phyloP scores from a whole-genome alignment of 2,329 filamentous ascomycete species.

The Fusarium napiforme region DNA sequence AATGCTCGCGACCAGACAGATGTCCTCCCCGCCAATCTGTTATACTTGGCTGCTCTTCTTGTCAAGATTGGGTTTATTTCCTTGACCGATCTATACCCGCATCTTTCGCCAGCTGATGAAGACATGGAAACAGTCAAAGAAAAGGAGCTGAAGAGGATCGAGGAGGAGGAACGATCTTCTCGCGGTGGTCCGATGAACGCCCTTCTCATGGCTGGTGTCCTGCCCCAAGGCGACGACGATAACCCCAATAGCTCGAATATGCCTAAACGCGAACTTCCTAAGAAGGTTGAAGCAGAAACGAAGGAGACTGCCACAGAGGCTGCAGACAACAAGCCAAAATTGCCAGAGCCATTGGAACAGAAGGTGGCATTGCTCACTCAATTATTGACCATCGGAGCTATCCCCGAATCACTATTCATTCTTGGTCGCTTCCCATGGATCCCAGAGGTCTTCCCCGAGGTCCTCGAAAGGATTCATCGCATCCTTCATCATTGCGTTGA shows the following conservation, averaged over 20 bases:
- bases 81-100: constrained; percentile 87
- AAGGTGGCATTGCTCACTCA: constrained; percentile 88
- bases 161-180: constrained; percentile 78
- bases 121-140: constrained; percentile 80
- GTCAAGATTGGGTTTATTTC: constrained; percentile 99
- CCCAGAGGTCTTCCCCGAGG: constrained; percentile 82
- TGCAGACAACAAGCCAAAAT: constrained; percentile 60
- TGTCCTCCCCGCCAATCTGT: constrained; percentile 87
- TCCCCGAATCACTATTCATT: constrained; percentile 93
- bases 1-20: constrained; percentile 79
- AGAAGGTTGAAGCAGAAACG: constrained; percentile 64
- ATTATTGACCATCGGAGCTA: constrained; percentile 87
- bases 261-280: constrained; percentile 61
- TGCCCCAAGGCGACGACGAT: constrained; percentile 77
- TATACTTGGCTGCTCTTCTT: constrained; percentile 89
- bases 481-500: constrained; percentile 84
- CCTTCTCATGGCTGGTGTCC: constrained; percentile 84
- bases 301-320: constrained; percentile 58
- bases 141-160: constrained; percentile 78
- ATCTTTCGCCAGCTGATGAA: constrained; percentile 87
- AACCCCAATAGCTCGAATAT: constrained; percentile 59
- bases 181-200: constrained; percentile 83
- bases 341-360: constrained; percentile 83
- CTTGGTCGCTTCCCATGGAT: constrained; percentile 94
- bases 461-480: constrained; percentile 83